Base-by-base conservation (phyloP, 768 basidiomycete species). In the Lepiota venenata region DNA sequence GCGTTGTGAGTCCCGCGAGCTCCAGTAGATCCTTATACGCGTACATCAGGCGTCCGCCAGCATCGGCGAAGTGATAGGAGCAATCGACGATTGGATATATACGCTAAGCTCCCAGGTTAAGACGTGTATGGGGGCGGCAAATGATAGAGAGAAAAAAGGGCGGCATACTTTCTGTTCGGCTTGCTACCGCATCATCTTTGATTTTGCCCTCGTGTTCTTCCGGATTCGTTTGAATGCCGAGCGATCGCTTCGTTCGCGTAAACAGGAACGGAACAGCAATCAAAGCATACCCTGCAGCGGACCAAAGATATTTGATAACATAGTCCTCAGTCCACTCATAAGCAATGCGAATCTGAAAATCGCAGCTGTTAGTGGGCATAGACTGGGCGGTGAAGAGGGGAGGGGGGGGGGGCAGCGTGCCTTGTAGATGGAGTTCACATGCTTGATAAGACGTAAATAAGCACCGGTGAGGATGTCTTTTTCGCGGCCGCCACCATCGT, bases 321-420 rank as follows among this genome's bases (percentile, higher is more conserved):
- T 92, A 94, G 72, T 97, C 95, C 65, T 97, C 95, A 0, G 91
- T 97, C 94, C 91, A 97, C 71, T 85, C 91, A 63, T 92, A 95
- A 1, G 88, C 88, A 44, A 95, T 91, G 14, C 93, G 86, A 49
- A 93, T 91, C 88, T 91, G 46, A 27, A 44, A 36, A 25, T 40
- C 21, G 6, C 8, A 2, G 38, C 20, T 20, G 29, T 46, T 9
- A 47, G 47, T 45, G 29, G 49, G 5, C 32, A 44, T 43, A 41
- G 32, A 4, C 16, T 7, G 14, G 14, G 18, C 9, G 32, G 32
- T 11, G 32, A 38, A 49, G 18, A 32, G 6, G 35, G 39, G 32
- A 47, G 32, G 35, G 47, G 18, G 27, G 6, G 35, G 39, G 32
- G 48, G 11, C 16, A 32, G 10, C 72, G 20, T 52, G 84, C 88